These are phyloP conservation scores for Aurifilum marmelostoma DNA, from an alignment of 2,329 filamentous ascomycete species.

Conservation along the genomic window DNA sequence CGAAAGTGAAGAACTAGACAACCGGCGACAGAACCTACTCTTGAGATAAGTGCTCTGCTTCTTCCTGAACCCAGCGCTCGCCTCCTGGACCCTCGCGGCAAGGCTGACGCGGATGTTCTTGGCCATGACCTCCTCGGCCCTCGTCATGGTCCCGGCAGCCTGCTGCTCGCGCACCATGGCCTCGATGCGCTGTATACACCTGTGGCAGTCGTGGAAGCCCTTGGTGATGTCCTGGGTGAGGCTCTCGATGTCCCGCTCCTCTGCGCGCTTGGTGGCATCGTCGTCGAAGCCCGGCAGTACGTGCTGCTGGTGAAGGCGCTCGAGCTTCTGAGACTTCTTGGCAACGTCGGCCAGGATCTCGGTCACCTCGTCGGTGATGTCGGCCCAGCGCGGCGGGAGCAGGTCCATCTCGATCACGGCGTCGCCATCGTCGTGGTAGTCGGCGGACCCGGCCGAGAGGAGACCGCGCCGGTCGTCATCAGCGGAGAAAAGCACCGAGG, in stretches of 20 bases:
- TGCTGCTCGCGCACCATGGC: slow-evolving; percentile 82
- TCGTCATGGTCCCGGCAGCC: slow-evolving; percentile 70
- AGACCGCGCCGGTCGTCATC: slow-evolving; percentile 70
- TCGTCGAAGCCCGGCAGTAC: slow-evolving; percentile 96
- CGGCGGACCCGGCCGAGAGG: slow-evolving; percentile 76
- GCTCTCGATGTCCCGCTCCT: slow-evolving; percentile 87
- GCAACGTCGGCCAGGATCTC: slow-evolving; percentile 81
- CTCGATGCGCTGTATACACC: slow-evolving; percentile 85
- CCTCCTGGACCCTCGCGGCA: slow-evolving; percentile 85
- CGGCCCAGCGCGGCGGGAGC: slow-evolving; percentile 92
- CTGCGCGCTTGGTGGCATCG: slow-evolving; percentile 81
- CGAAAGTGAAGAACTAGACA: neutral
- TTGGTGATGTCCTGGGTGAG: slow-evolving; percentile 90
- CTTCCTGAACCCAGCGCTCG: slow-evolving; percentile 90
- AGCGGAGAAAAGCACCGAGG: slow-evolving; percentile 59
- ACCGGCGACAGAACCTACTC: slow-evolving; percentile 60
- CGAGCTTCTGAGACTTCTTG: slow-evolving; percentile 79
- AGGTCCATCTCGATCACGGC: slow-evolving; percentile 98
- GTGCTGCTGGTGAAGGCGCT: slow-evolving; percentile 95
- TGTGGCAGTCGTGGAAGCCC: slow-evolving; percentile 87
- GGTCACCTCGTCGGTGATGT: slow-evolving; percentile 90
- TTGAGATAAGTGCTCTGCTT: slow-evolving; percentile 97
- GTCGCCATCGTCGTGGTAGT: slow-evolving; percentile 84
- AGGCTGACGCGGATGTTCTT: slow-evolving; percentile 93
- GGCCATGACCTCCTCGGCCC: slow-evolving; percentile 92